Evolutionary conservation across 179 eudicot species (phyloP).

Genomic region (Silene vulgaris): DNA sequence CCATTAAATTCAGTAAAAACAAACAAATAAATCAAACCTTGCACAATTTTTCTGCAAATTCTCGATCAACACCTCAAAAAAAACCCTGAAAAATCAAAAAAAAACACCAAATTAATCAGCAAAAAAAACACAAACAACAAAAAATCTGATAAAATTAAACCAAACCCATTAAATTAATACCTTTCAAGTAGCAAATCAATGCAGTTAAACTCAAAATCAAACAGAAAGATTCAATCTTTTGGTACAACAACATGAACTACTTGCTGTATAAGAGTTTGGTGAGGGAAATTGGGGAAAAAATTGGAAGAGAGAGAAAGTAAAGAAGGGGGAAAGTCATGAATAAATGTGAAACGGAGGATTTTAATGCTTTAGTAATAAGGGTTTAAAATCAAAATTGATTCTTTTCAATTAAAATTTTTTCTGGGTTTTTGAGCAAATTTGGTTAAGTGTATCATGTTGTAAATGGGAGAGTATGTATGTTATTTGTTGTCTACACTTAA

Average conservation of each 20-base stretch:
- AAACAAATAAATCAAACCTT: constrained; percentile 14
- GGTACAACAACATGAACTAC: background rate
- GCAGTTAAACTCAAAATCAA: constrained; percentile 23
- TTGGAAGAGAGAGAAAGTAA: constrained; percentile 8
- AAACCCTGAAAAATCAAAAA: background rate
- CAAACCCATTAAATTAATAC: constrained; percentile 13
- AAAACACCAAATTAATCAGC: background rate
- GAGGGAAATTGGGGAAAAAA: constrained; percentile 20
- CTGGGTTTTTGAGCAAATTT: background rate
- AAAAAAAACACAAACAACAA: background rate
- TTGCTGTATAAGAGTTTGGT: constrained; percentile 20
- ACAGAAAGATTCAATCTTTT: constrained; percentile 11
- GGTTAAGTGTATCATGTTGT: background rate
- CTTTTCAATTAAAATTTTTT: background rate
- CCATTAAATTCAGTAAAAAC: background rate
- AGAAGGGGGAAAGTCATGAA: constrained; percentile 14
- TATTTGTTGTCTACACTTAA: too few relatives aligned
- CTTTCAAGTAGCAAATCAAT: constrained; percentile 22
- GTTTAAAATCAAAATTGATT: constrained; percentile 18
- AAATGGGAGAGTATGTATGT: too few relatives aligned
- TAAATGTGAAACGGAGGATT: constrained; percentile 20
- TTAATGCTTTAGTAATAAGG: constrained; percentile 15
- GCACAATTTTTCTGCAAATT: background rate
- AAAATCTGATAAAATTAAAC: background rate
- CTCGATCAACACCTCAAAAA: constrained; percentile 22